Evolutionary conservation across 306 rosid genomes (phyloP).

Genomic region (Cucumis melo): DNA sequence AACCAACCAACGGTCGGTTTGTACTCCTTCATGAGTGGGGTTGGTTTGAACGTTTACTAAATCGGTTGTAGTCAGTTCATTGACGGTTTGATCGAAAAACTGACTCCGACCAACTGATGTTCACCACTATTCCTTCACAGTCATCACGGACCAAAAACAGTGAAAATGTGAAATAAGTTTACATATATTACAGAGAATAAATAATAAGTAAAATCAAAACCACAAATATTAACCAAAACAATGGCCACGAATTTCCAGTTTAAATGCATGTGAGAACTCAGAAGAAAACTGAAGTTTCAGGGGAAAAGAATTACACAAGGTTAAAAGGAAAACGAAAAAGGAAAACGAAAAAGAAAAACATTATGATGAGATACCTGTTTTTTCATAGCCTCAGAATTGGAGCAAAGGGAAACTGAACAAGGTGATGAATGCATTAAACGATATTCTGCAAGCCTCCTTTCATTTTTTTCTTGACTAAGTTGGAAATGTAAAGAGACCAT

Average conservation of each 20-base stretch:
- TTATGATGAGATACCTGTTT: constrained; percentile 17
- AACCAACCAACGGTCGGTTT: no score
- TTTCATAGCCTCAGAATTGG: constrained; percentile 15
- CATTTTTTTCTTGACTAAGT: constrained; percentile 76
- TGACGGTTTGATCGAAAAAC: no score
- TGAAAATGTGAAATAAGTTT: no score
- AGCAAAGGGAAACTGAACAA: constrained; percentile 27
- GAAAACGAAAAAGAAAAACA: no score
- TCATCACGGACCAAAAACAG: no score
- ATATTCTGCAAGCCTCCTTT: constrained; percentile 58
- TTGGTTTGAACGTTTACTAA: no score
- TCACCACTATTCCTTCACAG: no score
- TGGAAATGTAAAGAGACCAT: constrained; percentile 59
- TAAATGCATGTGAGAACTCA: neutral
- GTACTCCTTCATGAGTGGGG: no score
- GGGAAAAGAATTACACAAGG: neutral
- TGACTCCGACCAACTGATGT: no score
- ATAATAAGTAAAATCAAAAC: neutral
- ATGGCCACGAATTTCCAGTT: neutral
- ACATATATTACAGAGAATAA: neutral
- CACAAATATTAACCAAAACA: neutral
- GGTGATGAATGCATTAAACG: constrained; percentile 41
- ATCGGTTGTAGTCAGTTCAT: no score
- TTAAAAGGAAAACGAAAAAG: neutral
- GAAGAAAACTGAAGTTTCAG: neutral